Base-by-base conservation (phyloP, 768 basidiomycete genomes). In the Lentinula sp. region DNA sequence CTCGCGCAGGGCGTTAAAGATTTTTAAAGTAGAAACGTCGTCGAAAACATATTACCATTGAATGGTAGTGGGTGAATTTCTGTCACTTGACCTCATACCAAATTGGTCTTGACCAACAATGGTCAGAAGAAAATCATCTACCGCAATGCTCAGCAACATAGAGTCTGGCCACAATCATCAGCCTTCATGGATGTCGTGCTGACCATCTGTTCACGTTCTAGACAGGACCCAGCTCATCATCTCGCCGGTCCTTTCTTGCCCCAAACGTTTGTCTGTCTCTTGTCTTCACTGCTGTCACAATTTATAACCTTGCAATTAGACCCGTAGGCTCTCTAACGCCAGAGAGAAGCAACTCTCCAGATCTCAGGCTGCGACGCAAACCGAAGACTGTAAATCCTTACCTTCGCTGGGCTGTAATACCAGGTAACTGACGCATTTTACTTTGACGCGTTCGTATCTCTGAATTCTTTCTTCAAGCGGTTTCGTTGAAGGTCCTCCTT, bases 401-500 rank as follows among this genome's bases (percentile, higher is more conserved):
- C 45, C 37, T 60, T 5, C 21, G 34, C 15, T 60, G 59, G 59
- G 59, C 59, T 34, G 59, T 60, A 8, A 21, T 42, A 10, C 59
- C 59, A 23, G 28, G 48, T 60, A 79, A 78, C 31, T 21, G 16
- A 16, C 31, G 43, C 21, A 8, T 35, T 10, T 34, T 11, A 48
- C n/a, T 21, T 45, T 39, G 16, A 16, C 53, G 10, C 7, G 13
- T 56, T 40, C 23, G 21, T 28, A 40, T 55, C 53, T 39, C 53
- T 18, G 1, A 37, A 4, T 40, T 18, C n/a, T 42, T 15, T 51
- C n/a, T 32, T 13, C 51, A 82, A 28, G 82, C 67, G 23, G 80
- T 77, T 7, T 78, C 86, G 0, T 65, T 84, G 66, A 81, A 79
- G 57, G 65, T 86, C 34, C 73, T 86, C 23, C 55, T 76, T 35